Conservation (phyloP, 2,329 filamentous ascomycete species). For the Curvularia eragrostidis region DNA sequence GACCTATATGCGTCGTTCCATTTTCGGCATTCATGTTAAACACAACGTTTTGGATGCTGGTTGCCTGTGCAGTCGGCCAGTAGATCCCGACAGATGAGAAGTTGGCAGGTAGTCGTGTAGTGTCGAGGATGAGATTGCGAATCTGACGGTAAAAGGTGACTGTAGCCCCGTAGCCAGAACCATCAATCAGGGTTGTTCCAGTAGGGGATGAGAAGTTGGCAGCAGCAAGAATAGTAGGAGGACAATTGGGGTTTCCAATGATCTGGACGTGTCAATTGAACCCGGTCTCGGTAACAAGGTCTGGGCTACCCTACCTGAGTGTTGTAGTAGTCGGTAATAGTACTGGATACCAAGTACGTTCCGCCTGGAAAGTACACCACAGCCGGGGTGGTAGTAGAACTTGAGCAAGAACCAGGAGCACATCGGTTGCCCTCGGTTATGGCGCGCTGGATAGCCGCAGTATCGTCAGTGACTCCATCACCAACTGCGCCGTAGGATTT, state of each 20-base stretch:
- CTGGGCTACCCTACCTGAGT: constrained; percentile 54
- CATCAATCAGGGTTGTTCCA: constrained; percentile 65
- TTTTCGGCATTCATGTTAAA: constrained; percentile 53
- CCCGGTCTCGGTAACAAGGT: neutral
- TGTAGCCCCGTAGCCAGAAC: constrained; percentile 58
- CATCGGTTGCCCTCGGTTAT: constrained; percentile 52
- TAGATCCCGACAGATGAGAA: constrained; percentile 55
- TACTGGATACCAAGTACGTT: constrained; percentile 63
- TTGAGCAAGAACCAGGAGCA: constrained; percentile 50
- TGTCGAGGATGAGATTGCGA: constrained; percentile 70
- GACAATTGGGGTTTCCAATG: constrained; percentile 64
- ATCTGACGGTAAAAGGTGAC: constrained; percentile 71
- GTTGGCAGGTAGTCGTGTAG: constrained; percentile 57
- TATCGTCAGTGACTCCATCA: constrained; percentile 53
- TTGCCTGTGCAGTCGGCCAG: constrained; percentile 56
- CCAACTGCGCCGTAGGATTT: constrained; percentile 52
- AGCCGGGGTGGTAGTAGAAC: constrained; percentile 60
- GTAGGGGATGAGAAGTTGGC: constrained; percentile 53
- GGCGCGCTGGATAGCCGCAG: constrained; percentile 60
- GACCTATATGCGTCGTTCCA: constrained; percentile 56
- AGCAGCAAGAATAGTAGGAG: constrained; percentile 63
- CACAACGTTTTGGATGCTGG: constrained; percentile 54
- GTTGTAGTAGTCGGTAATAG: constrained; percentile 68
- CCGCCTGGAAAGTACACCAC: constrained; percentile 66
- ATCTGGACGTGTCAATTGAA: constrained; percentile 43